Conservation (phyloP, 331 rosid species). For the Phaseolus coccineus region DNA sequence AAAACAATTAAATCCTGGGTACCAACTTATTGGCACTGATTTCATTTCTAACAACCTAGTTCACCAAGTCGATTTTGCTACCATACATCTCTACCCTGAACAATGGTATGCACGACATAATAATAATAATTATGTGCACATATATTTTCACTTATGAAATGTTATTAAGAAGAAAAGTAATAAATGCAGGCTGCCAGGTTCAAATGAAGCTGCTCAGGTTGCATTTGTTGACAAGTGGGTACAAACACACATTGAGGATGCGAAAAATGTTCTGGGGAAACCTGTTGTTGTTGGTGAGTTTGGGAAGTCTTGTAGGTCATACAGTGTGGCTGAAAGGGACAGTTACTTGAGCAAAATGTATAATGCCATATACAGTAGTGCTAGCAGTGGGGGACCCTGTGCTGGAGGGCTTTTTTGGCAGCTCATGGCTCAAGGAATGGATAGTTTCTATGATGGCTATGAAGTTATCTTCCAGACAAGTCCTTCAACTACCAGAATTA, state of each 20-base stretch:
- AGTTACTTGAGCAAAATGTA: constrained; percentile 37
- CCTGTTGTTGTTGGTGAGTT: constrained; percentile 50
- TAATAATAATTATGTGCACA: too few species aligned
- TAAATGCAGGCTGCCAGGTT: constrained; percentile 36
- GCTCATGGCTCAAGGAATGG: constrained; percentile 51
- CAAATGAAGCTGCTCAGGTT: constrained; percentile 22
- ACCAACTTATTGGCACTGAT: constrained; percentile 50
- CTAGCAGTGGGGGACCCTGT: constrained; percentile 44
- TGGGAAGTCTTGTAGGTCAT: constrained; percentile 47
- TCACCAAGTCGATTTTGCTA: constrained; percentile 52
- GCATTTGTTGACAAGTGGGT: constrained; percentile 50
- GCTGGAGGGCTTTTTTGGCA: constrained; percentile 58
- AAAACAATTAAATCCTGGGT: constrained; percentile 49
- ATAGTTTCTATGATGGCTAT: constrained; percentile 46
- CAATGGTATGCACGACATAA: constrained; percentile 36
- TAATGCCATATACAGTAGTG: constrained; percentile 24
- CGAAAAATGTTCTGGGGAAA: constrained; percentile 14
- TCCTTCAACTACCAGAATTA: constrained; percentile 47
- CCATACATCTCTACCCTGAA: constrained; percentile 53
- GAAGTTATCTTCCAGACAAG: constrained; percentile 42
- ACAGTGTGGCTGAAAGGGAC: constrained; percentile 39
- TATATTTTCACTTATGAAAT: too few species aligned
- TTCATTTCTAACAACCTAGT: constrained; percentile 51
- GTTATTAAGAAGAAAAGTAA: too few species aligned
- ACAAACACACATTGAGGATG: constrained; percentile 37